Evolutionary conservation across 768 basidiomycete species (phyloP), one percentile per base, ranked within the genome.

Genomic region (Sporobolomyces phaffii): DNA sequence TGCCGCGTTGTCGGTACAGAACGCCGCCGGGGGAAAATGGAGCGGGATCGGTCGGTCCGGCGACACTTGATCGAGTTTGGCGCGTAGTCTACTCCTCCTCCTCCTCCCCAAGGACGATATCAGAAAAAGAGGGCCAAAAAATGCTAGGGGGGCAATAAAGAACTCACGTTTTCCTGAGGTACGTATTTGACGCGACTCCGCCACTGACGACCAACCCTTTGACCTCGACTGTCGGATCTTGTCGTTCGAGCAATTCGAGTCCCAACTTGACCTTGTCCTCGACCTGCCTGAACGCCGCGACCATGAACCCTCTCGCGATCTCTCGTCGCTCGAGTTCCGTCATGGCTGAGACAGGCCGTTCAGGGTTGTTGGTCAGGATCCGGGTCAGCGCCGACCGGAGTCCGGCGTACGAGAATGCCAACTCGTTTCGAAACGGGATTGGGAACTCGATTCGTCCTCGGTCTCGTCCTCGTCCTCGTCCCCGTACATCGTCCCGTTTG

Each of bases 1-100:
- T 13, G 84, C 93, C 1, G 94, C 94, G 76, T 97, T 98, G 74
- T 97, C 94, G 75, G 91, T 94, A 75, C 92, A 97, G 3, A 93
- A 79, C 15, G 80, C 76, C 0, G 83, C 80, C 0, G 91, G 90
- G n/a, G 91, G 91, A 74, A 87, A 91, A 36, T 84, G 80, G 0
- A 90, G 89, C 22, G 91, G 92, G 73, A 87, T 91, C 31, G 84
- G 76, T 10, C 88, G 77, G 1, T 77, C 74, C 59, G 86, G 61
- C 18, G 64, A 63, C 43, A 63, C 57, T 15, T 51, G 31, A 44
- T 75, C 66, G 24, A 78, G 68, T 63, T 68, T 73, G 2, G 48
- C 11, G 17, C 72, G 54, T 2, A 80, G 57, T 40, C 75, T 77
- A 22, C 4, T 8, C 18, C 1, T 20, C 15, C 20, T 13, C 0